Evolutionary conservation across 306 rosid genomes (phyloP).

Genomic region (Delonix regia): DNA sequence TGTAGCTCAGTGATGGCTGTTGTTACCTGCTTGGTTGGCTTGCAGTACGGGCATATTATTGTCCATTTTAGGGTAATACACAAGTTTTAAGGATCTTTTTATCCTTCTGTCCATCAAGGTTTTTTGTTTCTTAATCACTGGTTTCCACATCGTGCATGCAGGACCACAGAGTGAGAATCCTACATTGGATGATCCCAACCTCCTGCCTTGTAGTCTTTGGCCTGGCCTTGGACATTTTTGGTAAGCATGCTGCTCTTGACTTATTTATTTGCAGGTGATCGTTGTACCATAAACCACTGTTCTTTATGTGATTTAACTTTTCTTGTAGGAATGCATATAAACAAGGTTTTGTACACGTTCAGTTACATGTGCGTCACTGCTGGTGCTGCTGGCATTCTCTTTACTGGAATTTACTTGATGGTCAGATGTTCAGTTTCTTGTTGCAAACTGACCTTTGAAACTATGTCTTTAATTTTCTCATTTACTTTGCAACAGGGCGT

Average conservation of each 20-base stretch:
- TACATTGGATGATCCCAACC: slow-evolving; percentile 78
- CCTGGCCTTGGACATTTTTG: slow-evolving; percentile 64
- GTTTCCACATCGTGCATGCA: slow-evolving; percentile 40
- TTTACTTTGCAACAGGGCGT: neutral
- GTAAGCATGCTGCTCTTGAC: slow-evolving; percentile 37
- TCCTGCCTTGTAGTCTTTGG: slow-evolving; percentile 65
- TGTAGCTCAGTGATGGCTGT: slow-evolving; percentile 88
- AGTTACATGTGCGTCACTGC: slow-evolving; percentile 90
- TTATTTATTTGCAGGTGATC: neutral
- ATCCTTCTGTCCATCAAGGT: neutral
- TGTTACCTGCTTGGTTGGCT: slow-evolving; percentile 90
- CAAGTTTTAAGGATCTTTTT: neutral
- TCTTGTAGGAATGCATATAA: slow-evolving; percentile 75
- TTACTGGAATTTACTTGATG: slow-evolving; percentile 79
- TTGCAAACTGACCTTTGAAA: neutral
- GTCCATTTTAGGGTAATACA: slow-evolving; percentile 75
- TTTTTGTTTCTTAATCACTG: neutral
- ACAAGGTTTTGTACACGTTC: slow-evolving; percentile 85
- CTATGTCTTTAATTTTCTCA: slow-evolving; percentile 11
- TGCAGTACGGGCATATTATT: slow-evolving; percentile 90
- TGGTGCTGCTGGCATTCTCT: slow-evolving; percentile 83
- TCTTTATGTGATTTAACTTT: neutral
- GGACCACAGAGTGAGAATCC: slow-evolving; percentile 79
- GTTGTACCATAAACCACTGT: neutral
- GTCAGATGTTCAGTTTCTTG: slow-evolving; percentile 42